phyloP scores from a whole-genome alignment of 768 basidiomycete species.

The Tricholoma furcatifolium region DNA sequence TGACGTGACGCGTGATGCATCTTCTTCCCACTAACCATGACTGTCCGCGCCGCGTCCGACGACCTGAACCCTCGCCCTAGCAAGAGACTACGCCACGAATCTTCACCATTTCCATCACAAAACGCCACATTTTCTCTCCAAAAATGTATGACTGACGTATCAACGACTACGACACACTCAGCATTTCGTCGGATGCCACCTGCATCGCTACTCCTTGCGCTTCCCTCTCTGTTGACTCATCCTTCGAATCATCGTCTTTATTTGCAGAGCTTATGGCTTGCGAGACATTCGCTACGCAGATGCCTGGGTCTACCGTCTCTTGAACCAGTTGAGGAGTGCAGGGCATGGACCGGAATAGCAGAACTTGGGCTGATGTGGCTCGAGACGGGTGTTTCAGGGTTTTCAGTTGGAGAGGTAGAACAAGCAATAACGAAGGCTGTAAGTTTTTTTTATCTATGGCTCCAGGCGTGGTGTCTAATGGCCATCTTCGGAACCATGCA shows the following conservation, averaged over 20 bases:
- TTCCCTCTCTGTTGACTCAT: constrained; percentile 60
- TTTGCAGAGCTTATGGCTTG: constrained; percentile 51
- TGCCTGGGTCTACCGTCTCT: constrained; percentile 52
- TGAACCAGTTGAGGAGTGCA: constrained; percentile 60
- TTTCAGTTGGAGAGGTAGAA: constrained; percentile 59
- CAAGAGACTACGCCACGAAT: constrained; percentile 29
- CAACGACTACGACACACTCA: background rate
- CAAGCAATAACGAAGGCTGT: constrained; percentile 71
- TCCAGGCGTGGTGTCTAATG: background rate
- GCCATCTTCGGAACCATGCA: constrained; percentile 16
- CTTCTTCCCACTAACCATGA: background rate
- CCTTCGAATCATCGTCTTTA: constrained; percentile 64
- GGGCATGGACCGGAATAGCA: constrained; percentile 67
- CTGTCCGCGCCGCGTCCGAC: constrained; percentile 5
- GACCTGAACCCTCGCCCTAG: constrained; percentile 30
- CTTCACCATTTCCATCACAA: background rate
- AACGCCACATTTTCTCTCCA: background rate
- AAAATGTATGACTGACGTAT: background rate
- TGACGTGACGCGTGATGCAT: background rate
- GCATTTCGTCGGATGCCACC: constrained; percentile 24
- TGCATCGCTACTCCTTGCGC: constrained; percentile 53
- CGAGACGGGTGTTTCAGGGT: constrained; percentile 45
- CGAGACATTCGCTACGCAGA: constrained; percentile 52
- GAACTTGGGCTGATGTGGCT: constrained; percentile 62
- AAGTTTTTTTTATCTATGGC: constrained; percentile 24